Evolutionary conservation across 73 alveolate species (phyloP), one percentile per base, ranked within the genome.

Genomic region (Paramecium octaurelia): DNA sequence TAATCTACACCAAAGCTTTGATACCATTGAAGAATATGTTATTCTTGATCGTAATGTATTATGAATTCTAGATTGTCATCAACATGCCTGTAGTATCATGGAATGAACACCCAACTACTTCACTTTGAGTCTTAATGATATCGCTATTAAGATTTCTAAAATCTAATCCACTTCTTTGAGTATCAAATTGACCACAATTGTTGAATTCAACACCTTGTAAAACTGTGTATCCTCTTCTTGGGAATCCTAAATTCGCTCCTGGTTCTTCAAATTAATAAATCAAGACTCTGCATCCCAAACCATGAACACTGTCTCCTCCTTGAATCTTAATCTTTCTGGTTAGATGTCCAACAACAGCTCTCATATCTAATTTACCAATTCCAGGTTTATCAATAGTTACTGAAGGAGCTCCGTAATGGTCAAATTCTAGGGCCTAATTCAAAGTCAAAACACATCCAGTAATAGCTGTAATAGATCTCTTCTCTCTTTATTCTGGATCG

Each of bases 301-400:
- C 43, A 40, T 46, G 48, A 38, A 31, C 4, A 48, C 76, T 80
- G 2, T 42, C 18, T 24, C 91, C 73, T 44, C 76, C 70, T 43
- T 31, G 35, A 31, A 80, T 80, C 57, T 80, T 80, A 24, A 80
- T 80, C 6, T 80, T 80, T 43, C 91, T 80, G 2, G 91, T 31
- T 8, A 80, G 12, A 48, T 80, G 91, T 14, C 91, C 91, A 42
- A 80, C 91, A 38, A 80, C 75, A 80, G 76, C 40, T 48, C 91
- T 80, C 91, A 80, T 80, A 80, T 80, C 91, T 20, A 80, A 80
- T 23, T 43, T 5, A 21, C 91, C 91, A 18, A 80, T 80, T 14
- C 57, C 57, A 43, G 46, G 44, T 80, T 80, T 80, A 44, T 44
- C 91, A 4, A 80, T 80, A 23, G 91, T 80, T 7, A 46, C 57